phyloP scores from a whole-genome alignment of 2,329 filamentous ascomycete species.

The Aspergillus ruber region DNA sequence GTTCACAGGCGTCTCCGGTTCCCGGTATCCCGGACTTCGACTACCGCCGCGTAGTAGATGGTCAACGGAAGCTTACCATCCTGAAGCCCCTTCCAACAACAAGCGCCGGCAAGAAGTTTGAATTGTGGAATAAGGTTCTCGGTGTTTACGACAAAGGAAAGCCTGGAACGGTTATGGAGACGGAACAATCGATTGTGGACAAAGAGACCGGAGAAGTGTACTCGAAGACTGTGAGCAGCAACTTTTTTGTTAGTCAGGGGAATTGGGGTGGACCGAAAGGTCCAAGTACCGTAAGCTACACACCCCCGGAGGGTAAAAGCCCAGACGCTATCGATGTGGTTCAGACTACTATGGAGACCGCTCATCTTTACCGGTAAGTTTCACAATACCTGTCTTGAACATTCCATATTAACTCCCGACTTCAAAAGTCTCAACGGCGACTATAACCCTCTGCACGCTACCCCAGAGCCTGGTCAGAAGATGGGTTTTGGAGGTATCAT shows the following conservation, averaged over 20 bases:
- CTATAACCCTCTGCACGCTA: conserved; percentile 88
- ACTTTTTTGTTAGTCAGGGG: conserved; percentile 76
- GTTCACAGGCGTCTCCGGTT: conserved; percentile 60
- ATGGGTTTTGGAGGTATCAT: conserved; percentile 90
- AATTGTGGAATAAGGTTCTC: conserved; percentile 68
- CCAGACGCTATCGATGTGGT: conserved; percentile 66
- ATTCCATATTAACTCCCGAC: conserved; percentile 9
- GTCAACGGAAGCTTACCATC: conserved; percentile 73
- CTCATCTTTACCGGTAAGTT: conserved; percentile 62
- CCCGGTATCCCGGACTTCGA: conserved; percentile 73
- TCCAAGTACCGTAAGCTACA: conserved; percentile 69
- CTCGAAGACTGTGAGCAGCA: conserved; percentile 60
- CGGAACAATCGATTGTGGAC: conserved; percentile 70
- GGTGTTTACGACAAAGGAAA: conserved; percentile 89
- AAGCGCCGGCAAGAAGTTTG: conserved; percentile 66
- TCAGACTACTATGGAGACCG: conserved; percentile 65
- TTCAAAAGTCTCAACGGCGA: conserved; percentile 70
- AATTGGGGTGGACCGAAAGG: conserved; percentile 84
- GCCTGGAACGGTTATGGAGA: conserved; percentile 73
- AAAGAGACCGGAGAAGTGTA: conserved; percentile 63
- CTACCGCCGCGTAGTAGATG: conserved; percentile 67
- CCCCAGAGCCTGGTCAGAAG: conserved; percentile 73
- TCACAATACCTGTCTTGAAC: background rate
- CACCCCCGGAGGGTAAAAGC: conserved; percentile 63
- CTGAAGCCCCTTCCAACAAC: conserved; percentile 67